Evolutionary conservation across 202 grass and related monocot genomes (phyloP).

Genomic region (Bolboschoenoplectus hybrid): DNA sequence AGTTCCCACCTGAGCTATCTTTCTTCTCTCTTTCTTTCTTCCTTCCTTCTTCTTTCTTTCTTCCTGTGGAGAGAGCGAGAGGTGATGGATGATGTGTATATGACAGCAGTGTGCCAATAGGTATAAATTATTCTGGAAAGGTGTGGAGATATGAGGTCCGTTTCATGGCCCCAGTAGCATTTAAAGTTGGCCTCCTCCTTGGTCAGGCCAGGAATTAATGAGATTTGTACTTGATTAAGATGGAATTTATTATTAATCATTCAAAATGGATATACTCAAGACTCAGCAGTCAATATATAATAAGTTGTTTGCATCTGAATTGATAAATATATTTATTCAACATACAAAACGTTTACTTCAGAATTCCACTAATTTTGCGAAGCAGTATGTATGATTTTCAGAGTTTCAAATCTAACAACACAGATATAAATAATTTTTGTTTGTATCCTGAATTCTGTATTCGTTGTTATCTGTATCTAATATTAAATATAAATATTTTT

Average conservation of each 20-base stretch:
- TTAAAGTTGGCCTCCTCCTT: background rate
- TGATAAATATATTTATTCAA: no score
- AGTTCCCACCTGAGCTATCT: background rate
- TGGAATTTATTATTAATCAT: background rate
- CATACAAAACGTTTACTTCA: no score
- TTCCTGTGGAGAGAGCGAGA: background rate
- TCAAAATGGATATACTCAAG: background rate
- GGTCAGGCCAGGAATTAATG: background rate
- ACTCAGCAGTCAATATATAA: no score
- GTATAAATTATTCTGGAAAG: constrained; percentile 19
- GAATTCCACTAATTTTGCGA: no score
- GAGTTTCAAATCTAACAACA: no score
- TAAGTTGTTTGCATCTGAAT: no score
- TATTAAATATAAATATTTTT: no score
- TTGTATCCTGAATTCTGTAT: no score
- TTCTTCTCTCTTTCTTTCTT: background rate
- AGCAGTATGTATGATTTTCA: no score
- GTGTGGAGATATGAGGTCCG: background rate
- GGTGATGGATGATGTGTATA: background rate
- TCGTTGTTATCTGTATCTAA: no score
- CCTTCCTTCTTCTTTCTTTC: no score
- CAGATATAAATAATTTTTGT: no score
- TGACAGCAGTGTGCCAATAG: background rate
- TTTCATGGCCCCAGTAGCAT: background rate
- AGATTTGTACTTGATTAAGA: background rate